Evolutionary conservation across 2,329 filamentous ascomycete genomes (phyloP), one percentile per base, ranked within the genome.

Genomic region (Chrysosporium queenslandicum): DNA sequence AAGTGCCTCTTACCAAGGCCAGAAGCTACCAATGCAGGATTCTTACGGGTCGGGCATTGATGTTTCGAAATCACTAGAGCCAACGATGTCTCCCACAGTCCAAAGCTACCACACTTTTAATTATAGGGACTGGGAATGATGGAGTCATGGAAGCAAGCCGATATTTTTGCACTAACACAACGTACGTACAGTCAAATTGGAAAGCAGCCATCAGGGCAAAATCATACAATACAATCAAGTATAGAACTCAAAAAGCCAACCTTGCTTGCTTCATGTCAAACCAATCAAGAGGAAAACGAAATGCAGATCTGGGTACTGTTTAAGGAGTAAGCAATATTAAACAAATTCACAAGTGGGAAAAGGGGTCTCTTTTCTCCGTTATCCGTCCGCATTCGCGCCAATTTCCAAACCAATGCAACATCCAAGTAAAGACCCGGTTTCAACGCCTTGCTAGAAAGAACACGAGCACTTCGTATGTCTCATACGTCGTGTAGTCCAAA

Each of bases 261-360:
- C 34, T 9, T 34, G 29, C 29, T 30, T 30, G 5, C 5, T n/a
- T n/a, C 7, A 4, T 20, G 12, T 25, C 18, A 12, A 41, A 23
- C 12, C 6, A 18, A 41, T 46, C 58, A 59, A 54, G 46, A 53
- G 47, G 30, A 53, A 54, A 59, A 57, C 45, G 55, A 49, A 40
- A 46, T 4, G 29, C 16, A 46, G 18, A 14, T 6, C 8, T 8
- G 25, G 30, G 30, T 34, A 46, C 25, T 46, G 9, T 21, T 20
- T 16, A 7, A 3, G 29, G 43, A 32, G 34, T 32, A 45, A 46
- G 3, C 18, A 14, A 29, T 43, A 23, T 46, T 30, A 46, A 46
- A 46, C 29, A 46, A 16, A 14, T 45, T 20, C 41, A 12, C 23
- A 16, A 49, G 21, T 14, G 29, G 4, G n/a, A n/a, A 37, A 27